phyloP scores from a whole-genome alignment of 345 rosid genomes.

The Punica granatum region DNA sequence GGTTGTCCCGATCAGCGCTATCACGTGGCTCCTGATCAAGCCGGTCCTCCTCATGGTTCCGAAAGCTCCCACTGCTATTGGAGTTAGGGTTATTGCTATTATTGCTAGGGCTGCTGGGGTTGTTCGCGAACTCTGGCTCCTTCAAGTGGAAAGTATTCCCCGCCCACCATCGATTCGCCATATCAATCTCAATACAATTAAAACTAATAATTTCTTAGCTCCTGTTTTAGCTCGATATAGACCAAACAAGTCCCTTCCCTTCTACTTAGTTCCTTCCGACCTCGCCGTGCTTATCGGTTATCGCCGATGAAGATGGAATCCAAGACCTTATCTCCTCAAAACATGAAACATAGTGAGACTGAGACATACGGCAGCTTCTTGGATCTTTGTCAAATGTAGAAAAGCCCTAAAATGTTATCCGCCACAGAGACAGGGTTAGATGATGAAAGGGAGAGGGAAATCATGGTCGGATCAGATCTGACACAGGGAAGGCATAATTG shows the following conservation, averaged over 20 bases:
- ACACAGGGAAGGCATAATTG: background rate
- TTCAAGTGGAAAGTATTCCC: conserved; percentile 37
- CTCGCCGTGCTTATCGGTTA: background rate
- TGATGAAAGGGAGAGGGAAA: background rate
- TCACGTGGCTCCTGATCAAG: background rate
- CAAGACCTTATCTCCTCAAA: too few relatives aligned
- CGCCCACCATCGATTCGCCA: conserved; percentile 93
- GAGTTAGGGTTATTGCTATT: conserved; percentile 20
- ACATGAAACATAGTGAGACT: too few relatives aligned
- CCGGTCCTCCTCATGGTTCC: conserved; percentile 40
- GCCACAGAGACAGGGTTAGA: too few relatives aligned
- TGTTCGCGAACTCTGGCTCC: conserved; percentile 45
- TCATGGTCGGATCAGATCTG: background rate
- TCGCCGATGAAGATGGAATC: background rate
- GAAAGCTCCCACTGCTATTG: conserved; percentile 14
- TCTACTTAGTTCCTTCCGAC: too few relatives aligned
- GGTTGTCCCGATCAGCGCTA: background rate
- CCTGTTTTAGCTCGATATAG: background rate
- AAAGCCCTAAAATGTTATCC: background rate
- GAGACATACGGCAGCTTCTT: background rate
- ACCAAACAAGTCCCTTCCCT: background rate
- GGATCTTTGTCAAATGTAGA: background rate
- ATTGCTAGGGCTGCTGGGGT: conserved; percentile 29
- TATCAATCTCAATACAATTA: conserved; percentile 16
- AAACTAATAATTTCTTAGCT: background rate